phyloP scores from a whole-genome alignment of 2,329 filamentous ascomycete species.

The Colletotrichum sp. region DNA sequence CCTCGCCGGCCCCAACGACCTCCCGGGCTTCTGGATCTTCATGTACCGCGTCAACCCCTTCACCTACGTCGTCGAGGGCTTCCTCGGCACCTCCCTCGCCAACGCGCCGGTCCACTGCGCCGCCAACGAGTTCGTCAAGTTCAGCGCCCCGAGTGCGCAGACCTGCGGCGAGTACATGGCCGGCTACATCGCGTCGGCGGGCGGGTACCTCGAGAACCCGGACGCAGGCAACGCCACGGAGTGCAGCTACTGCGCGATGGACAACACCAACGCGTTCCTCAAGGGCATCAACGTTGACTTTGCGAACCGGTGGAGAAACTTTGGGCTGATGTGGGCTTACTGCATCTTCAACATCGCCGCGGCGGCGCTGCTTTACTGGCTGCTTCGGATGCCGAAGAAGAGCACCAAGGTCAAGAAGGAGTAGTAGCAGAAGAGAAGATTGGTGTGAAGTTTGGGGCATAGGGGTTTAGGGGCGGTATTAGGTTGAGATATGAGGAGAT shows the following conservation, averaged over 20 bases:
- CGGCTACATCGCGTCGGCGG: not conserved
- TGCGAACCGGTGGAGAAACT: slow-evolving; percentile 57
- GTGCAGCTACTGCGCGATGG: slow-evolving; percentile 50
- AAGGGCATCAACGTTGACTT: slow-evolving; percentile 47
- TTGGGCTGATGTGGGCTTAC: slow-evolving; percentile 58
- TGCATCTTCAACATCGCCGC: slow-evolving; percentile 52
- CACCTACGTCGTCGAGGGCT: slow-evolving; percentile 32
- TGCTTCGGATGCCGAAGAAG: slow-evolving; percentile 35
- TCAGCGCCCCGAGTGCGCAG: slow-evolving; percentile 1
- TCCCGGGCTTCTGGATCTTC: slow-evolving; percentile 24
- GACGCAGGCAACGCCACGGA: slow-evolving; percentile 34
- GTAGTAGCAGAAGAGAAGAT: no score
- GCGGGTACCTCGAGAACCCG: slow-evolving; percentile 16
- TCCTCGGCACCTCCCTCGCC: slow-evolving; percentile 30
- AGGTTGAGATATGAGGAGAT: not conserved
- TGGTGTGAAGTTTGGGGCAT: not conserved
- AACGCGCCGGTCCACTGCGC: slow-evolving; percentile 18
- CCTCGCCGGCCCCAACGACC: slow-evolving; percentile 1
- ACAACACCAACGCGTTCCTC: slow-evolving; percentile 41
- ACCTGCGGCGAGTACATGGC: slow-evolving; percentile 21
- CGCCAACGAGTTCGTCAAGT: slow-evolving; percentile 14
- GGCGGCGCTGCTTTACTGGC: slow-evolving; percentile 53
- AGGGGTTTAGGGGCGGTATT: not conserved
- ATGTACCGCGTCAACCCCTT: slow-evolving; percentile 28
- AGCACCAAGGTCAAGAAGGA: not conserved